phyloP scores from a whole-genome alignment of 257 asterid genomes.

The Gentiana macrophylla region DNA sequence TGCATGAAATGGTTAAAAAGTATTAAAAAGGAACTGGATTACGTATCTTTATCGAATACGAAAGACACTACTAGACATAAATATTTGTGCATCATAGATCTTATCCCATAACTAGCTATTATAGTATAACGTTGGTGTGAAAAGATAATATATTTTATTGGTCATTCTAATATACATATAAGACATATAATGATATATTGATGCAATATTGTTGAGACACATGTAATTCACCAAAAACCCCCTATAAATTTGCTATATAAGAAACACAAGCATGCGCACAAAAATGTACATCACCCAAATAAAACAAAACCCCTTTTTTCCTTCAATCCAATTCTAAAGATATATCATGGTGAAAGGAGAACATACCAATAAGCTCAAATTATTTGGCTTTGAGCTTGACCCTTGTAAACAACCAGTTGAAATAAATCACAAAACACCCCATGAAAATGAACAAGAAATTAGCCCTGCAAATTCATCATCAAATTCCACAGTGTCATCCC shows the following conservation, averaged over 20 bases:
- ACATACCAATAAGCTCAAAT: slow-evolving; percentile 25
- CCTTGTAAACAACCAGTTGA: slow-evolving; percentile 2
- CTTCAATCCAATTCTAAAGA: slow-evolving; percentile 6
- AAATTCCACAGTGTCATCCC: slow-evolving; percentile 41
- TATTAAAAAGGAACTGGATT: too few relatives aligned
- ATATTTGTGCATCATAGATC: too few relatives aligned
- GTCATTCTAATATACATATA: too few relatives aligned
- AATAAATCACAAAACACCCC: slow-evolving; percentile 2
- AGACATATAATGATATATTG: too few relatives aligned
- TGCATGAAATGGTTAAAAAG: too few relatives aligned
- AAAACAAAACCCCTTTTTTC: neutral
- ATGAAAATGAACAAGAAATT: slow-evolving; percentile 40
- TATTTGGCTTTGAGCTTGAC: slow-evolving; percentile 68
- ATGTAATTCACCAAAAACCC: too few relatives aligned
- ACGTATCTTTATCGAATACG: too few relatives aligned
- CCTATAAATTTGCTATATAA: slow-evolving; percentile 23
- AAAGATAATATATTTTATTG: too few relatives aligned
- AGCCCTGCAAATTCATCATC: slow-evolving; percentile 56
- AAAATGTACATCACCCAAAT: slow-evolving; percentile 9
- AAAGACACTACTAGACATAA: too few relatives aligned
- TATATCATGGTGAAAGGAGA: slow-evolving; percentile 15
- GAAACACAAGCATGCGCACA: slow-evolving; percentile 17
- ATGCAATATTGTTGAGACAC: too few relatives aligned
- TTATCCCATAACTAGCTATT: too few relatives aligned
- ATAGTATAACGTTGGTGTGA: too few relatives aligned